These are phyloP conservation scores for Boletus bicolor DNA, from an alignment of 768 basidiomycete genomes.

Conservation along the genomic window DNA sequence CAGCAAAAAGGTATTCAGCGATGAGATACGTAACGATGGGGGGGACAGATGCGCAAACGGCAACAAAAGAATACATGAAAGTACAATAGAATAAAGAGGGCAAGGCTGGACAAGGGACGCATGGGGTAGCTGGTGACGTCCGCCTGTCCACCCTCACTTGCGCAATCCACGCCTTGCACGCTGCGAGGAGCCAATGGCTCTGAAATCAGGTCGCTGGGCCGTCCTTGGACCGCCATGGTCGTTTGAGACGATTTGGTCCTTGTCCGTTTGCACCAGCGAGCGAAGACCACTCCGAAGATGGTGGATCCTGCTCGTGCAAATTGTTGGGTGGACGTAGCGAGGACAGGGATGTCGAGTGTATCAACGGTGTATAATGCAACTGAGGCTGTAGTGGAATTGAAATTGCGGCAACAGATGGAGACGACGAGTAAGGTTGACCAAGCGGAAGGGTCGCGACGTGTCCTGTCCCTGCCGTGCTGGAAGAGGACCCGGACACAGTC, in stretches of 20 bases:
- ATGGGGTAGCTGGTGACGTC: neutral
- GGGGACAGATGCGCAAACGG: neutral
- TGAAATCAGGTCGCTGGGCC: conserved; percentile 15
- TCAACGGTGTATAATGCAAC: conserved; percentile 2
- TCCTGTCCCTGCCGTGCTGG: neutral
- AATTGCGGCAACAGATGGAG: neutral
- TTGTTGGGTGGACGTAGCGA: conserved; percentile 3
- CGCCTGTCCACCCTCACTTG: neutral
- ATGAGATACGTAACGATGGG: neutral
- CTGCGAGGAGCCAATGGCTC: neutral
- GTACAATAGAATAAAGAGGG: neutral
- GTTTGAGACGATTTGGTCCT: conserved; percentile 21
- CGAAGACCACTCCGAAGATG: conserved; percentile 27
- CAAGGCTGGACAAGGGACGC: neutral
- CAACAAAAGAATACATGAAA: neutral
- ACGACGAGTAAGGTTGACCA: neutral
- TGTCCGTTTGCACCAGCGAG: conserved; percentile 27
- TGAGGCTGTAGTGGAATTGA: conserved; percentile 5
- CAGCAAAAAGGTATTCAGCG: neutral
- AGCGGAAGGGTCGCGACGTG: neutral
- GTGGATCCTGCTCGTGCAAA: conserved; percentile 20
- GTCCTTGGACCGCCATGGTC: conserved; percentile 27
- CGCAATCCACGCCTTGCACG: neutral
- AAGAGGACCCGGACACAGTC: neutral
- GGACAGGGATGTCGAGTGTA: conserved; percentile 3